Evolutionary conservation across 129 eudicot genomes (phyloP).

Genomic region (Rutidosis leptorrhynchoides): DNA sequence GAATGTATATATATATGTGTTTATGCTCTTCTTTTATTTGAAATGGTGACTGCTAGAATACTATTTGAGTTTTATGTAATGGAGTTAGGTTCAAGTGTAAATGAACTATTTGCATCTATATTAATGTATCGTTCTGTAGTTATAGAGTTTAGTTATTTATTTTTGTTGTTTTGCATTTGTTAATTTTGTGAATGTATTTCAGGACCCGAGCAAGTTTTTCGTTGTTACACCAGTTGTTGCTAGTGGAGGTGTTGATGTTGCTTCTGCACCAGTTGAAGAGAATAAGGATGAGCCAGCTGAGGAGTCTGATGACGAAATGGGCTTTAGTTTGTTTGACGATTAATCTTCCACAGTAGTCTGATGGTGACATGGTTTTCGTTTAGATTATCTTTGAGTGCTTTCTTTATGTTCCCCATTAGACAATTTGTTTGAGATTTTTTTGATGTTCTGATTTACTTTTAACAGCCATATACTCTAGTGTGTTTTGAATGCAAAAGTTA

Average conservation of each 20-base stretch:
- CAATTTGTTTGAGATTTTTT: neutral
- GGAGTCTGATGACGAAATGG: conserved; percentile 17
- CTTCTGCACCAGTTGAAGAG: conserved; percentile 58
- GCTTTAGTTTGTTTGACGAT: conserved; percentile 7
- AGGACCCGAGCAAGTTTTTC: conserved; percentile 95
- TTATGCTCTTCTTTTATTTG: neutral
- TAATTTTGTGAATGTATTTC: conserved; percentile 9
- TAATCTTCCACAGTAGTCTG: conserved; percentile 3
- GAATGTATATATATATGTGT: no score
- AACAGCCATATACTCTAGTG: neutral
- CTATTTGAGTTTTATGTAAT: neutral
- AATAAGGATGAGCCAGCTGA: conserved; percentile 16
- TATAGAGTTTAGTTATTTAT: neutral
- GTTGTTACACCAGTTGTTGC: conserved; percentile 45
- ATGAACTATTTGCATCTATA: neutral
- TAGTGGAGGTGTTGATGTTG: conserved; percentile 37
- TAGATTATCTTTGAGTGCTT: conserved; percentile 2
- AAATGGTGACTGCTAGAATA: neutral
- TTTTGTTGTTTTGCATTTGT: neutral
- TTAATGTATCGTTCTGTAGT: neutral
- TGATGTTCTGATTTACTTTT: neutral
- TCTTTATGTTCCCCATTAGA: neutral
- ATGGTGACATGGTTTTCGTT: conserved; percentile 5
- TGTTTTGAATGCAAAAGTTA: neutral
- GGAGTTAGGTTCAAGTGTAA: neutral